phyloP scores from a whole-genome alignment of 2,329 filamentous ascomycete species.

The Magnaporthiopsis incrustans region DNA sequence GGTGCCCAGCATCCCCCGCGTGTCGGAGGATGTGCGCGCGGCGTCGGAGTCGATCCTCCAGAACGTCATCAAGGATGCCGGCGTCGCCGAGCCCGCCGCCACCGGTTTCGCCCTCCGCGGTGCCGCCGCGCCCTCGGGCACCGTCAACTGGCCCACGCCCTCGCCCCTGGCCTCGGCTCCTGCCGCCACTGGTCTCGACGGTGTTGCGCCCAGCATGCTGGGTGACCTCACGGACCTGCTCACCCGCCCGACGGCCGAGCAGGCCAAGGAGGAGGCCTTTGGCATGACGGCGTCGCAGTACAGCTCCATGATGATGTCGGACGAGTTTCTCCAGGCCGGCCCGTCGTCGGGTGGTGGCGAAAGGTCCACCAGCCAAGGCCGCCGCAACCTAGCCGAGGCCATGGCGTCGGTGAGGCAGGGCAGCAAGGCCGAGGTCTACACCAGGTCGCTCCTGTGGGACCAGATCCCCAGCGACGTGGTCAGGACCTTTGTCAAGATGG shows the following conservation, averaged over 20 bases:
- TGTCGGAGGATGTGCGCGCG: conserved; percentile 73
- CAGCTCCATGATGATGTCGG: conserved; percentile 72
- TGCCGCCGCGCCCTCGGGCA: conserved; percentile 45
- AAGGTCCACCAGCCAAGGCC: conserved; percentile 51
- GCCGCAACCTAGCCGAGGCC: conserved; percentile 71
- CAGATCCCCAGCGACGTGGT: conserved; percentile 90
- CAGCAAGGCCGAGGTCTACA: conserved; percentile 83
- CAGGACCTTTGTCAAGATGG: conserved; percentile 84
- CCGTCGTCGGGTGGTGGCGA: conserved; percentile 32
- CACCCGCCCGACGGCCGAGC: conserved; percentile 70
- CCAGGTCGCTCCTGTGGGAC: conserved; percentile 86
- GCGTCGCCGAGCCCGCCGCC: conserved; percentile 42
- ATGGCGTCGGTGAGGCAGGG: conserved; percentile 69
- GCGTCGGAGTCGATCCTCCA: conserved; percentile 71
- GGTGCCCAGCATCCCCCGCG: conserved; percentile 60
- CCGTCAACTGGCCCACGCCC: conserved; percentile 35
- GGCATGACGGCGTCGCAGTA: conserved; percentile 81
- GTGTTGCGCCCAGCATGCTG: conserved; percentile 51
- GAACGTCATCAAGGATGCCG: conserved; percentile 75
- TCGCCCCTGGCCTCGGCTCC: conserved; percentile 28
- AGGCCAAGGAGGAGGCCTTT: conserved; percentile 83
- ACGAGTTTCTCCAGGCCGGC: conserved; percentile 58
- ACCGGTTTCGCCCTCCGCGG: conserved; percentile 30
- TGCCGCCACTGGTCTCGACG: conserved; percentile 32
- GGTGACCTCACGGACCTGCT: conserved; percentile 61